Base-by-base conservation (phyloP, 225 moss, liverwort and hornwort species). In the Anthoceros angustus region DNA sequence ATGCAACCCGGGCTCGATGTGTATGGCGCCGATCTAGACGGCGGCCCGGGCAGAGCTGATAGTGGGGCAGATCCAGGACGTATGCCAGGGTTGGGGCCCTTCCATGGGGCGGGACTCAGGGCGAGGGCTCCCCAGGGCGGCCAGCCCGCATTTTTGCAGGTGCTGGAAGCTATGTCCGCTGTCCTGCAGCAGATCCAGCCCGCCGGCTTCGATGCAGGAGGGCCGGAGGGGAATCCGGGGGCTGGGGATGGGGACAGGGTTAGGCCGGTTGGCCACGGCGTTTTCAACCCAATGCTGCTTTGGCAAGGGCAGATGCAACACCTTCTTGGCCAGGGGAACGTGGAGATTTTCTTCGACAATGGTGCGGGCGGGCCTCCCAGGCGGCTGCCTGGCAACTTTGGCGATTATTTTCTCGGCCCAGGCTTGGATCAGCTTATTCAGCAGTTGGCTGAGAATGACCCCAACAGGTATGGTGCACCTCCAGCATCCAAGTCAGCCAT, bases 351-450 rank as follows among this genome's bases (percentile, higher is more conserved):
- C 68, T 91, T 95, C 68, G 90, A 90, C 70, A 95, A 91, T 65
- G 95, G 95, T 16, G 88, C 86, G 0, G 91, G 91, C 4, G 80
- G 75, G 15, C 49, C 49, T 20, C 85, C 88, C 0, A 77, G 95
- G 2, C 74, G 91, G 41, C 80, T 95, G 67, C 94, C 94, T 11
- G 94, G 94, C 2, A 94, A 94, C 69, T 83, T 94, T 42, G 95
- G 95, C 6, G 95, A 95, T 75, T 95, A 90, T 63, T 95, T 95
- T 77, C 68, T 91, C 74, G 95, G 95, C 46, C 95, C 95, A 18
- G 95, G 95, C 64, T 71, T 95, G 71, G 95, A 95, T 77, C 95
- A 91, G 79, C 79, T 95, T 68, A 95, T 95, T 65, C 95, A 95
- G 73, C 95, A 95, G 85, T 81, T 95, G 67, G 95, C 95, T 64